Base-by-base conservation (phyloP, 352 stramenopile species). In the Blastocystis sp. region DNA sequence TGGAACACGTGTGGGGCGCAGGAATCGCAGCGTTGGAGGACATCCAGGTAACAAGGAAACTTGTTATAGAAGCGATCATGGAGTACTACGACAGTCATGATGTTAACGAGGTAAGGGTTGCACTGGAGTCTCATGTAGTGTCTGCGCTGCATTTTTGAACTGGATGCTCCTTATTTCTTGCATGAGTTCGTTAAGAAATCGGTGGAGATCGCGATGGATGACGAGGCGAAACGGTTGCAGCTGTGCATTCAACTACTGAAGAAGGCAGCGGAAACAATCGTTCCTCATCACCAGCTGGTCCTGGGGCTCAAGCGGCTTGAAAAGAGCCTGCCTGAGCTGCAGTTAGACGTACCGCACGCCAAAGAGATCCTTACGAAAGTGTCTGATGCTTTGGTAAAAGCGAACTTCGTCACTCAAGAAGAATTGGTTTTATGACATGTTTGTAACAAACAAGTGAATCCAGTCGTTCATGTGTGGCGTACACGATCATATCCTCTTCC, bases 1-100 rank as follows among this genome's bases (percentile, higher is more conserved):
- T 99, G 90, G 96, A 98, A 91, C 96, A 97, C 87, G 95, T 98
- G 6, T 99, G 97, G 97, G 97, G 97, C 34, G 90, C 92, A 20
- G 92, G 94, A 79, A 92, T 91, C 43, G 93, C 97, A 64, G 95
- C 95, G 11, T 96, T 98, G 69, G 93, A 95, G 68, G 95, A 98
- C 90, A 93, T 99, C 34, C 98, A 97, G 90, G 94, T 97, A 9
- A 92, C 90, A 47, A 94, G 95, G 90, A 92, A 95, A 90, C 92
- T 94, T 66, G 68, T 95, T 4, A 69, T 95, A 82, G 43, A 95
- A 20, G 73, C 73, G 13, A 85, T 89, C 30, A 18, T 11, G 16
- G 78, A 89, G 50, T 89, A 55, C 55, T 89, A 50, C 63, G 24
- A 26, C 13, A 62, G 54, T 30, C 66, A 79, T 30, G 78, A 89